A percentile compares a stretch with the other conserved stretches of the same genome.
Conservation (phyloP, 1,284 basidiomycete species). For the Ustilago xerochloae region DNA sequence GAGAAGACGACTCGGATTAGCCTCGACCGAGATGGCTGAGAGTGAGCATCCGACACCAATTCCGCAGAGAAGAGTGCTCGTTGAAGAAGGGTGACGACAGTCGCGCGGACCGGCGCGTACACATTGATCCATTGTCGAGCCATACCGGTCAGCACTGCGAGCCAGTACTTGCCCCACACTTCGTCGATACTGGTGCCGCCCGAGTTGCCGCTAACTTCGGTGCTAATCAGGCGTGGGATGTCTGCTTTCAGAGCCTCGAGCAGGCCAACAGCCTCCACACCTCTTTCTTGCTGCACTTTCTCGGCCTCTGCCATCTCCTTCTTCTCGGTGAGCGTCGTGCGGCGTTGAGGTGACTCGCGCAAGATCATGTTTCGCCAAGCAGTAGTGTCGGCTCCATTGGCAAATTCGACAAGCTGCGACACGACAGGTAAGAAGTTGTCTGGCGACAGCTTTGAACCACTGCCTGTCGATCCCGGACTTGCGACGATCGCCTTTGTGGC, state of each 20-base stretch:
- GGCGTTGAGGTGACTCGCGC: conserved; percentile 31
- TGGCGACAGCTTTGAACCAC: conserved; percentile 71
- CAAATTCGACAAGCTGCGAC: conserved; percentile 86
- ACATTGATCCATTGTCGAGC: conserved; percentile 87
- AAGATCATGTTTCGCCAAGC: conserved; percentile 51
- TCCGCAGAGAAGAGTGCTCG: conserved; percentile 76
- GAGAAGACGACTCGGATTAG: conserved; percentile 78
- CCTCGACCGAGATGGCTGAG: conserved; percentile 73
- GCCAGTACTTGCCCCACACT: conserved; percentile 85
- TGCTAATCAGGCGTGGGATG: conserved; percentile 52
- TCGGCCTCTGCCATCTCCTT: conserved; percentile 65
- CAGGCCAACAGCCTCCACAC: conserved; percentile 83
- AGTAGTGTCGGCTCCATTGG: conserved; percentile 67
- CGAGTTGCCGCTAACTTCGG: conserved; percentile 23
- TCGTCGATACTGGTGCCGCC: conserved; percentile 16
- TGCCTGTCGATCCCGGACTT: conserved; percentile 71
- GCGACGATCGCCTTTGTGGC: conserved; percentile 26
- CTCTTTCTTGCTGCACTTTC: conserved; percentile 73
- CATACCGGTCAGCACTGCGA: conserved; percentile 82
- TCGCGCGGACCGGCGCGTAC: conserved; percentile 84
- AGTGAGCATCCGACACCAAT: not conserved
- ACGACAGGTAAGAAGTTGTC: conserved; percentile 88
- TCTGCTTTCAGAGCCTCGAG: conserved; percentile 70
- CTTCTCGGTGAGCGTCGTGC: conserved; percentile 64
- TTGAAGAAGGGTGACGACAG: conserved; percentile 85